Percentiles rank a stretch among this genome's conserved stretches.
Evolutionary conservation across 441 rosid species (phyloP).

Genomic region (Raphanus hybrid): DNA sequence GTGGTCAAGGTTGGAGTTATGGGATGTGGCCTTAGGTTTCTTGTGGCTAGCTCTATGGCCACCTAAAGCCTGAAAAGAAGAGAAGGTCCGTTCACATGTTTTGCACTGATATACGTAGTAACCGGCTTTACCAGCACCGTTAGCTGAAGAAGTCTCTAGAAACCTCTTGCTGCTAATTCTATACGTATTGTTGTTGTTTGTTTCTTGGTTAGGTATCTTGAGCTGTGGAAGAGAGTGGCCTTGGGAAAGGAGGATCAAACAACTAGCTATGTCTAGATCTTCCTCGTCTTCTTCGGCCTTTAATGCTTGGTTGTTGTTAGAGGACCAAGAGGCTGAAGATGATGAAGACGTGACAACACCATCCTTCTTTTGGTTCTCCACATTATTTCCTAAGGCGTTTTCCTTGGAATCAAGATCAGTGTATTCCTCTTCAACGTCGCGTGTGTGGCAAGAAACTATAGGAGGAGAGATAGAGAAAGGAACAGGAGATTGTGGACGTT

Average conservation of each 20-base stretch:
- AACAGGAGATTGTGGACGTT: conserved; percentile 45
- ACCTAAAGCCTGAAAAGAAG: conserved; percentile 69
- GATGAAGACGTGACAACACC: conserved; percentile 28
- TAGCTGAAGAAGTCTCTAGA: conserved; percentile 54
- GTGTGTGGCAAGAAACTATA: conserved; percentile 5
- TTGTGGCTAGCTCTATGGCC: conserved; percentile 78
- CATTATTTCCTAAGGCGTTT: conserved; percentile 10
- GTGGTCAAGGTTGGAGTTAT: conserved; percentile 38
- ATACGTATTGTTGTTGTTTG: conserved; percentile 12
- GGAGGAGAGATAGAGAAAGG: conserved; percentile 34
- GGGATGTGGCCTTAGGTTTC: conserved; percentile 54
- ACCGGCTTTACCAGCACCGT: conserved; percentile 48
- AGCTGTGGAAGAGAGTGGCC: conserved; percentile 44
- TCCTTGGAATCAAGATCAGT: background rate
- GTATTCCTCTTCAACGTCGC: conserved; percentile 5
- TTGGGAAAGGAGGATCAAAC: conserved; percentile 82
- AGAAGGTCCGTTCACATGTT: conserved; percentile 58
- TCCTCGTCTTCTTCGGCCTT: conserved; percentile 43
- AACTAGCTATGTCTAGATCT: conserved; percentile 87
- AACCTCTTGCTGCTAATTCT: conserved; percentile 68
- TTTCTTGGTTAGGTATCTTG: conserved; percentile 19
- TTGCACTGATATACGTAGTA: conserved; percentile 55
- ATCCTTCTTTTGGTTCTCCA: background rate
- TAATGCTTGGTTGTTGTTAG: conserved; percentile 36
- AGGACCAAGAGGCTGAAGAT: conserved; percentile 38